A percentile compares a stretch with the other conserved stretches of the same genome.
These are phyloP conservation scores for Wallacemonas sp. DNA, from an alignment of 208 protist species.

Conservation along the genomic window DNA sequence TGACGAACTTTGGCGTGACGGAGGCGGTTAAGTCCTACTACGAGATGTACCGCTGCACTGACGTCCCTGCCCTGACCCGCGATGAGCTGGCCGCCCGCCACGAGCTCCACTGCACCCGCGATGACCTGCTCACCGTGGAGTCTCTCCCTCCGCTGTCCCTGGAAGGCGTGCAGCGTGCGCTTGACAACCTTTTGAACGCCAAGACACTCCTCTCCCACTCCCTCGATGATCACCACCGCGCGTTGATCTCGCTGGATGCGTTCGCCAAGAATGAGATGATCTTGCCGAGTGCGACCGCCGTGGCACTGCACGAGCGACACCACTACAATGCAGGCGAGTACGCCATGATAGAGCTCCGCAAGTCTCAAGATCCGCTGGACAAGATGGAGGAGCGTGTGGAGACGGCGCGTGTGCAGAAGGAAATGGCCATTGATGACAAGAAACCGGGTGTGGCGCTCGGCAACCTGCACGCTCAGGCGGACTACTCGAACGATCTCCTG, in stretches of 20 bases:
- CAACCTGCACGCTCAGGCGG: constrained; percentile 71
- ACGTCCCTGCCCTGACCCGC: constrained; percentile 40
- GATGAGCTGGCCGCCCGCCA: constrained; percentile 42
- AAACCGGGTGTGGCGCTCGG: constrained; percentile 59
- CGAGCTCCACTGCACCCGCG: constrained; percentile 31
- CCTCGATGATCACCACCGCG: constrained; percentile 46
- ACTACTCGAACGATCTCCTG: constrained; percentile 81
- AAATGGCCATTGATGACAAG: constrained; percentile 55
- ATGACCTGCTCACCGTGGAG: constrained; percentile 32
- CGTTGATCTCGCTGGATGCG: constrained; percentile 33
- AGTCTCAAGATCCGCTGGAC: constrained; percentile 54
- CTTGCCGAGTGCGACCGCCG: constrained; percentile 52
- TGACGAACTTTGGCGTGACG: constrained; percentile 32
- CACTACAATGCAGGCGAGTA: constrained; percentile 75
- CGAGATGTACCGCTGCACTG: constrained; percentile 57
- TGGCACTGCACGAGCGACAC: constrained; percentile 69
- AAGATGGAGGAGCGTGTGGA: constrained; percentile 63
- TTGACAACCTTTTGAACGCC: constrained; percentile 68
- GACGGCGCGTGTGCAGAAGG: constrained; percentile 52
- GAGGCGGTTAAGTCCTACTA: constrained; percentile 54
- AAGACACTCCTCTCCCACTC: constrained; percentile 39
- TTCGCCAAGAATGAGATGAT: constrained; percentile 45
- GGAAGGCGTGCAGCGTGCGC: constrained; percentile 51
- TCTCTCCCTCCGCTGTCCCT: constrained; percentile 34
- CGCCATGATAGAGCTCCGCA: constrained; percentile 56